Evolutionary conservation across 2,329 filamentous ascomycete genomes (phyloP).

Genomic region (Paracamarosporium sp.): DNA sequence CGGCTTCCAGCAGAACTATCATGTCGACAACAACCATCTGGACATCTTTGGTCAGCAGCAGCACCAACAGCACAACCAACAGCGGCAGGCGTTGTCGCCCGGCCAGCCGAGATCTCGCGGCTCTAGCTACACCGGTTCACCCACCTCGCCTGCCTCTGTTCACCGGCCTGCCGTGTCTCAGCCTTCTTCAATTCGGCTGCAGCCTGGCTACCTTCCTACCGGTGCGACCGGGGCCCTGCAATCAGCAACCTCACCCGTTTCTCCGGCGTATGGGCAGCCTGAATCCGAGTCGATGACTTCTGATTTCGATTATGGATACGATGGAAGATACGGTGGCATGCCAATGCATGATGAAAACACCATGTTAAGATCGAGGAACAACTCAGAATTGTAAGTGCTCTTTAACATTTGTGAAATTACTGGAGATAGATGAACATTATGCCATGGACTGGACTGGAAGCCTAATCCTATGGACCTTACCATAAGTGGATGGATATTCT

Average conservation of each 20-base stretch:
- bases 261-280: constrained; percentile 19
- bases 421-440: background rate
- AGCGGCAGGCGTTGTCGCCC: constrained; percentile 16
- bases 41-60: constrained; percentile 12
- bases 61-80: constrained; percentile 14
- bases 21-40: constrained; percentile 5
- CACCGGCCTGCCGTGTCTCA: constrained; percentile 25
- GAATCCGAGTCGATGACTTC: constrained; percentile 5
- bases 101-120: constrained; percentile 16
- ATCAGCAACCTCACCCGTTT: constrained; percentile 18
- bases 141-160: constrained; percentile 6
- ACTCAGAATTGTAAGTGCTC: constrained; percentile 16
- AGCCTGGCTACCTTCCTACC: constrained; percentile 3
- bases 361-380: constrained; percentile 1
- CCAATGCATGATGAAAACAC: background rate
- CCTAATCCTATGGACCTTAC: background rate
- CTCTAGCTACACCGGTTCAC: constrained; percentile 19
- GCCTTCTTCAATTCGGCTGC: constrained; percentile 18
- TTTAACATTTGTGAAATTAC: constrained; percentile 10
- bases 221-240: constrained; percentile 17
- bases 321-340: constrained; percentile 3
- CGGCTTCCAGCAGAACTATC: constrained; percentile 1
- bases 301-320: background rate
- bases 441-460: background rate
- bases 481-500: background rate